phyloP scores from a whole-genome alignment of 305 asterid species.

The Fraxinus velutina region DNA sequence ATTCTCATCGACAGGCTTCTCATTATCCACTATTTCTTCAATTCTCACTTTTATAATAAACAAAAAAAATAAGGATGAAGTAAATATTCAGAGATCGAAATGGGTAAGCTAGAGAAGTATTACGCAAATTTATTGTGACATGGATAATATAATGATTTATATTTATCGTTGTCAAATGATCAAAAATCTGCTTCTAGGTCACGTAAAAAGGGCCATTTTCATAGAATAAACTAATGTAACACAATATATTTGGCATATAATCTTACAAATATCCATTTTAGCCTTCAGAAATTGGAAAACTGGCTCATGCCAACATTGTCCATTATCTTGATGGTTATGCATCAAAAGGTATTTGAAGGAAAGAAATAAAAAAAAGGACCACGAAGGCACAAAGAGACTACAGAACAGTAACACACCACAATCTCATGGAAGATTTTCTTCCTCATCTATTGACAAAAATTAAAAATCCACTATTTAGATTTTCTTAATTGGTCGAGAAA shows the following conservation, averaged over 20 bases:
- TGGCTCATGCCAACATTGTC: neutral
- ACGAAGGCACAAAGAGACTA: neutral
- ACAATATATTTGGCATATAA: neutral
- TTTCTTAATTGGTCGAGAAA: neutral
- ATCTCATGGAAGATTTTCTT: neutral
- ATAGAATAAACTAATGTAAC: neutral
- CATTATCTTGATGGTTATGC: constrained; percentile 5
- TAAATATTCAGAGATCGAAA: neutral
- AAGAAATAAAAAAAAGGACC: neutral
- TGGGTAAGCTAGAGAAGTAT: neutral
- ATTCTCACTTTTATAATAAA: constrained; percentile 51
- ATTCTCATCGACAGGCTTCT: constrained; percentile 42
- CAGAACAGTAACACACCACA: neutral
- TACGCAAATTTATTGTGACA: neutral
- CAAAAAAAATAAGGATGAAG: constrained; percentile 10
- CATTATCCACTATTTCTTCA: constrained; percentile 77
- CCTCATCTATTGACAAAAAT: neutral
- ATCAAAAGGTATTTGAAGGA: neutral
- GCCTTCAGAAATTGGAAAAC: neutral
- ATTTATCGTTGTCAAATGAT: neutral
- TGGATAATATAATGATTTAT: neutral
- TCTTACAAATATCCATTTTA: neutral
- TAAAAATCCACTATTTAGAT: neutral
- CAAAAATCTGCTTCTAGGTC: neutral
- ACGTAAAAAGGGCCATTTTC: neutral